Percentiles rank a stretch among this genome's conserved stretches.
These are phyloP conservation scores for Apiospora arundinis DNA, from an alignment of 2,329 filamentous ascomycete species.

Conservation along the genomic window DNA sequence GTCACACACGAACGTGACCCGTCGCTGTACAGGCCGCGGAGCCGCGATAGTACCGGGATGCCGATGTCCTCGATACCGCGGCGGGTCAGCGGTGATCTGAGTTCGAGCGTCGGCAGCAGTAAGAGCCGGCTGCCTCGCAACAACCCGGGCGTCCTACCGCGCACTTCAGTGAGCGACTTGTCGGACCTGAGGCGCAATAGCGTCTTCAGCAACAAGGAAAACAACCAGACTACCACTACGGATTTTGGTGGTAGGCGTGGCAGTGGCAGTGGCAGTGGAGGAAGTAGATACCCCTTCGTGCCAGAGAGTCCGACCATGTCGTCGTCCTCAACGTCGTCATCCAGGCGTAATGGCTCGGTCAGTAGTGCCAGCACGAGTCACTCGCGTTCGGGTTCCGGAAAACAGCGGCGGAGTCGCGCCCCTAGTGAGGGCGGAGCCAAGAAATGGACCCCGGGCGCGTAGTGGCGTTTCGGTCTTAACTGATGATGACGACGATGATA, in stretches of 20 bases:
- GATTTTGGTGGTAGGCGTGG: background rate
- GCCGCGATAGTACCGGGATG: conserved; percentile 26
- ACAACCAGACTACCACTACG: conserved; percentile 10
- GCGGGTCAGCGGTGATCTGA: conserved; percentile 49
- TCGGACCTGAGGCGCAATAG: conserved; percentile 20
- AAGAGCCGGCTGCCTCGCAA: conserved; percentile 25
- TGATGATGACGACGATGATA: background rate
- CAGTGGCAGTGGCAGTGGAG: background rate
- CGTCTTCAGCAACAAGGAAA: conserved; percentile 26
- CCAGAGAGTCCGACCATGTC: conserved; percentile 11
- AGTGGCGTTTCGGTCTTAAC: conserved; percentile 16
- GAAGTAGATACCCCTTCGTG: conserved; percentile 20
- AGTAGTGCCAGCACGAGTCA: conserved; percentile 19
- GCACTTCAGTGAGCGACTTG: conserved; percentile 14
- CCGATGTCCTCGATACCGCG: conserved; percentile 42
- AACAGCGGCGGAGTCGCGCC: conserved; percentile 23
- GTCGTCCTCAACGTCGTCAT: background rate
- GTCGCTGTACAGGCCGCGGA: conserved; percentile 47
- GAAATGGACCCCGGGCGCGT: conserved; percentile 23
- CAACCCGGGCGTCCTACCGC: conserved; percentile 10
- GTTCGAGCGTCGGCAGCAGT: conserved; percentile 16
- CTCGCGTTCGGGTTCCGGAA: conserved; percentile 22
- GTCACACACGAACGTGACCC: conserved; percentile 50
- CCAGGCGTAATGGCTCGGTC: conserved; percentile 11
- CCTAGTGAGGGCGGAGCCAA: conserved; percentile 24